Base-by-base conservation (phyloP, 2,329 filamentous ascomycete genomes). In the Bipolaris bicolor region DNA sequence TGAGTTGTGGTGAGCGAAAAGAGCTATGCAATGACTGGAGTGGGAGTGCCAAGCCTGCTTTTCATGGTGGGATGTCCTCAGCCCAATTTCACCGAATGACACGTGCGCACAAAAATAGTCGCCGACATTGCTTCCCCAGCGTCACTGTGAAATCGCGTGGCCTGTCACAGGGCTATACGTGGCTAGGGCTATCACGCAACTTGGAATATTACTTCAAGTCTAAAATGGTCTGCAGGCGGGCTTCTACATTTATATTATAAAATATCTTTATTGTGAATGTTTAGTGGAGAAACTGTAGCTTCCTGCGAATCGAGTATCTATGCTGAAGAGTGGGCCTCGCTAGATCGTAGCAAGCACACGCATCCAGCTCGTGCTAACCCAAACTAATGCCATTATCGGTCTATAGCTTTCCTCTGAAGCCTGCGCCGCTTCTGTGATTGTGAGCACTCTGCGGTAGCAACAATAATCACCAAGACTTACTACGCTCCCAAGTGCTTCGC, bases 401-500 rank as follows among this genome's bases (percentile, higher is more conserved):
- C 54, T 69, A 75, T 44, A 76, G 46, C 60, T 68, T 76, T 34
- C 64, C 62, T 58, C 62, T 69, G 31, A 48, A 29, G 16, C 56
- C 59, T 26, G 66, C 61, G 49, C 61, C 60, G 70, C 74, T 76
- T 76, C 71, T 75, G 66, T 64, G 55, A 65, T 63, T 58, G 63
- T 76, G 60, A 76, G 71, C 60, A 62, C 20, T 37, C 47, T 24
- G 16, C 4, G 22, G 10, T 33, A n/a, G 40, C 46, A 40, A n/a
- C 20, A 48, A 36, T 47, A 54, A 34, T 49, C 43, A 34, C n/a
- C 31, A 41, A 37, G 16, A 75, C 75, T 66, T 74, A 76, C 74
- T 86, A 86, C 72, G 79, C 81, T 68, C 86, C 81, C 54, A 97
- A 80, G 74, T 92, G 88, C 82, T 95, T 97, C 65, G 93, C 94